Percentiles rank a stretch among this genome's conserved stretches.
Evolutionary conservation across 2,329 filamentous ascomycete species (phyloP).

Genomic region (Ceratocystis albifundus): DNA sequence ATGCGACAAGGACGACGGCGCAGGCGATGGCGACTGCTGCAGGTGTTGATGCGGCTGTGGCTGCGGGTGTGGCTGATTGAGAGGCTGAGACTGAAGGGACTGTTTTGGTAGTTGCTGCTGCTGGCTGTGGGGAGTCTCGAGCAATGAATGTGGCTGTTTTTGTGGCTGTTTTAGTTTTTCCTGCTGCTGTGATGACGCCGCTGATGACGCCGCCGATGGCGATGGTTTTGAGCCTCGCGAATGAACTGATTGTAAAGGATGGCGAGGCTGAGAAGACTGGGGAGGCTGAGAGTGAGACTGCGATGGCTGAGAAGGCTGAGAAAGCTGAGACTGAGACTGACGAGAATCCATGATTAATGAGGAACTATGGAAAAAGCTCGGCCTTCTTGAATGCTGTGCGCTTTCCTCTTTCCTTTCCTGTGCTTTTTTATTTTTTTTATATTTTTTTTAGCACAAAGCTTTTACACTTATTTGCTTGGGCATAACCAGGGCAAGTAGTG

Average conservation of each 20-base stretch:
- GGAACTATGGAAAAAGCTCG: slow-evolving; percentile 10
- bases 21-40: background rate
- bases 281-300: background rate
- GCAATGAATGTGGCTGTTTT: background rate
- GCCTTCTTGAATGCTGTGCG: background rate
- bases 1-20: background rate
- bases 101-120: background rate
- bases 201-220: background rate
- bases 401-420: slow-evolving; percentile 6
- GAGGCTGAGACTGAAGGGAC: slow-evolving; percentile 1
- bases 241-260: slow-evolving; percentile 6
- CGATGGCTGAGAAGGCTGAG: slow-evolving; percentile 18
- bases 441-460: slow-evolving; percentile 9
- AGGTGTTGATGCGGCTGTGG: slow-evolving; percentile 10
- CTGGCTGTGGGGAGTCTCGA: background rate
- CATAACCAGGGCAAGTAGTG: background rate
- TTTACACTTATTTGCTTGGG: slow-evolving; percentile 8
- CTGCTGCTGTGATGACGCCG: background rate
- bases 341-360: slow-evolving; percentile 21
- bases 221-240: slow-evolving; percentile 12
- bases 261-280: slow-evolving; percentile 23
- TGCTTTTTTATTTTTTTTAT: slow-evolving; percentile 12
- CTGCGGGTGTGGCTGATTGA: slow-evolving; percentile 10
- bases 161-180: background rate
- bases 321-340: slow-evolving; percentile 16